Evolutionary conservation across 2,329 filamentous ascomycete genomes (phyloP), one percentile per base, ranked within the genome.

Genomic region (Calcarisporium arbuscula): DNA sequence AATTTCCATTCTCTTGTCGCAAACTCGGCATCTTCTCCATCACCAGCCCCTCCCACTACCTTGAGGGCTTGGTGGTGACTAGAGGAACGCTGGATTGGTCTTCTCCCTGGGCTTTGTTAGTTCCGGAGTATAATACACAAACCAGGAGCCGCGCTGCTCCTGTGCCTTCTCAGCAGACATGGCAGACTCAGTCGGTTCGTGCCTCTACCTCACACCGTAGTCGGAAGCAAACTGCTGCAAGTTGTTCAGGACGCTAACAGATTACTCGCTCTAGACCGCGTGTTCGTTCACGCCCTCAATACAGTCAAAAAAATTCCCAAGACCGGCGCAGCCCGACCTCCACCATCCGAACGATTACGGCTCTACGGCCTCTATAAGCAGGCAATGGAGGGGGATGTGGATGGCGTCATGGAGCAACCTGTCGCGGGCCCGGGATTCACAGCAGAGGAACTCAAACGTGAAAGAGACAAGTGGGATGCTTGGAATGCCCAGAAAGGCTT

Each of bases 301-400:
- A 96, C 92, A 17, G 90, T 98, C 52, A 95, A 95, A 64, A 94
- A 94, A 64, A 94, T 98, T 50, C 85, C 85, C 49, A 90, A 92
- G 55, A 95, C 89, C 14, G 90, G 92, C 44, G 87, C 87, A 34
- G 80, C 86, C 43, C 83, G 92, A 43, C 92, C 92, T 29, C 92
- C 92, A 30, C 77, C 88, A 3, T 69, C 74, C 41, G 89, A 94
- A 54, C 82, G 92, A 38, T 72, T 98, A 49, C 84, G 85, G 39
- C 82, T 98, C 42, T 98, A 98, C 81, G 92, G 92, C 45, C 74
- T 98, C 47, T 98, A 98, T 68, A 98, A 98, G 59, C 92, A 98
- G 63, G 88, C 88, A 43, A 96, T 96, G 92, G 89, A 98, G 67
- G 92, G 92, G 31, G 87, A 98, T 61, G 89, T 96, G 21, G 85